Evolutionary conservation across 768 basidiomycete species (phyloP), one percentile per base, ranked within the genome.

Genomic region (Omphalotus guepiniiformis): DNA sequence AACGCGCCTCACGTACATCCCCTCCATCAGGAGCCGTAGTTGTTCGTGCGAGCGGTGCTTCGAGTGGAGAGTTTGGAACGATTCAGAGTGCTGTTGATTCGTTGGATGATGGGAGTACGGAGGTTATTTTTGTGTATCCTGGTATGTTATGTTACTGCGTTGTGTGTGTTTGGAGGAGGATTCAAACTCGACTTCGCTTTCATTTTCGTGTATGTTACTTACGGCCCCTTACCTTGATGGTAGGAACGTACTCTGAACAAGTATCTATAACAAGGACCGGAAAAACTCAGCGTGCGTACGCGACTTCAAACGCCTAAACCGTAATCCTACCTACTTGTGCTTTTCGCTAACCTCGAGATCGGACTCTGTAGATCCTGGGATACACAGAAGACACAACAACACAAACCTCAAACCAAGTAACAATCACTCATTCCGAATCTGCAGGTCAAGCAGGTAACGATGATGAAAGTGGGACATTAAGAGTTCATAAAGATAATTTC

Each of bases 401-500:
- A 11, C 36, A 42, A n/a, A 32, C 26, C 6, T 29, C 48, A 3
- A 49, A 49, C 37, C 18, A 18, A 13, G 48, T 49, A 6, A 49
- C 48, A 2, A 41, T 49, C 22, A 11, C 18, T 8, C 19, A 42
- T 23, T 49, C 48, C 5, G 29, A 34, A 5, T 42, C 39, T 15
- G 48, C 48, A 8, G 21, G 39, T 21, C 13, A 25, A 23, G 39
- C 48, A 11, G 48, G 48, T 7, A 29, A 29, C 6, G 48, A 49
- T 26, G 48, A 49, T 25, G 29, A 12, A 11, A 59, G 57, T 15
- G 65, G 63, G 1, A 65, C 65, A 13, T 53, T 67, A 12, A 57
- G 63, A n/a, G 55, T 65, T n/a, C 60, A 64, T 48, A 60, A 60
- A 25, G 56, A 63, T 39, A 56, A 62, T 34, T 62, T 65, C 23